Base-by-base conservation (phyloP, 345 rosid species). In the Eucalyptus regnans region DNA sequence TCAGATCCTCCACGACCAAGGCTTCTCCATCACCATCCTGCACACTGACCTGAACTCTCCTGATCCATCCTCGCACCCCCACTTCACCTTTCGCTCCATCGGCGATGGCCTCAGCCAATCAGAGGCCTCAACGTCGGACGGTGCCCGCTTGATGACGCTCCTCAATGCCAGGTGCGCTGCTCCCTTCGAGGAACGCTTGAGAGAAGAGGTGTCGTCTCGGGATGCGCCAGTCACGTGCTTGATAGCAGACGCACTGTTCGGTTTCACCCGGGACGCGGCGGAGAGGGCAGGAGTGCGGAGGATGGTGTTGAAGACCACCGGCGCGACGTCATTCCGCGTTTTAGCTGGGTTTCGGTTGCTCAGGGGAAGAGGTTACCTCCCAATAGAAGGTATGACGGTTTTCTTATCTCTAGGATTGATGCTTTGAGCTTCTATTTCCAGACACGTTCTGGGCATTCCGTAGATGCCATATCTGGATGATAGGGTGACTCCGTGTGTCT, bases 231-330 rank as follows among this genome's bases (percentile, higher is more conserved):
- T 90, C 50, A 86, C 83, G 50, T 91, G 92, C 62, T 66, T 92
- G 87, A 89, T 90, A 80, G 52, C 85, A n/a, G 94, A 92, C 88
- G 91, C 91, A 15, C 16, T 89, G 23, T 89, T 89, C 87, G 58
- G 88, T 15, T 92, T 90, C 92, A 80, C 90, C 12, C 90, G 68
- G 88, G 92, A 76, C 44, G 91, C 88, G 80, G 89, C 92, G 29
- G 91, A 91, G 13, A 89, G 86, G 79, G 86, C 87, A 27, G 90
- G 88, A 86, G 86, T 92, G 52, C 92, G 91, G 9, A 90, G 89
- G 90, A 62, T 94, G 52, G 93, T 93, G 41, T 68, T 94, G 29
- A 88, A 93, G 87, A 92, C 94, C 9, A 84, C 93, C 17, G 91
- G 91, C 49, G 92, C 90, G 49, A 90, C 87, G 9, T 92, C 93